Base-by-base conservation (phyloP, 495 filamentous ascomycete genomes). In the Baudoinia panamericana region DNA sequence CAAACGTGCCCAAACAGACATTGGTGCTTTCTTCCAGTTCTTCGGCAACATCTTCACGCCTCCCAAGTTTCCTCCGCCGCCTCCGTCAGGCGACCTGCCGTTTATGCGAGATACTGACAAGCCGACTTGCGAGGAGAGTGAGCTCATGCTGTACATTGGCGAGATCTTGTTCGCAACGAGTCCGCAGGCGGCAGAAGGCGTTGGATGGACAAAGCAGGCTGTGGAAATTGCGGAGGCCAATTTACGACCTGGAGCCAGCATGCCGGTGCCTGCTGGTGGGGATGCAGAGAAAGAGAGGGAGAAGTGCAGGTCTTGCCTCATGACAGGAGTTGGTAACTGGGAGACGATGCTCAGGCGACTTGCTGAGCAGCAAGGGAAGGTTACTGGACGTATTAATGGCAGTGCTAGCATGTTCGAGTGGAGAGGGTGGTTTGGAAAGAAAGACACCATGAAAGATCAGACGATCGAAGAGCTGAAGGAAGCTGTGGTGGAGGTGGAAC, bases 141-240 rank as follows among this genome's bases (percentile, higher is more conserved):
- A 71, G 5, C 61, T 94, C 3, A 82, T 86, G 75, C 70, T 80
- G 15, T 84, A 93, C 59, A 85, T 97, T 41, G 92, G 88, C 39
- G 90, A 97, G 64, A 86, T 96, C 45, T 60, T 97, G 33, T 96
- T 80, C 63, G 72, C 84, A 1, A 70, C 70, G 17, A 35, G 24
- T 16, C 31, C 40, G 7, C n/a, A 25, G 13, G 12, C 20, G 2
- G 8, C 16, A 0, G 51, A 50, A 39, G 51, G 51, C 17, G 28
- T 54, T 5, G 43, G 47, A 13, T 54, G 51, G 51, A 54, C 51
- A 25, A 36, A 43, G n/a, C 31, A 46, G 15, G 51, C 48, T 16
- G 51, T 54, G 21, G 24, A 32, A 5, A 19, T 51, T 9, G 51
- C 51, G 1, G 51, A 54, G 29, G 39, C 43, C 16, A 46, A 41